Percentiles rank a stretch among this genome's conserved stretches.
Conservation (phyloP, 2,329 filamentous ascomycete species). For the Venturia nashicola region DNA sequence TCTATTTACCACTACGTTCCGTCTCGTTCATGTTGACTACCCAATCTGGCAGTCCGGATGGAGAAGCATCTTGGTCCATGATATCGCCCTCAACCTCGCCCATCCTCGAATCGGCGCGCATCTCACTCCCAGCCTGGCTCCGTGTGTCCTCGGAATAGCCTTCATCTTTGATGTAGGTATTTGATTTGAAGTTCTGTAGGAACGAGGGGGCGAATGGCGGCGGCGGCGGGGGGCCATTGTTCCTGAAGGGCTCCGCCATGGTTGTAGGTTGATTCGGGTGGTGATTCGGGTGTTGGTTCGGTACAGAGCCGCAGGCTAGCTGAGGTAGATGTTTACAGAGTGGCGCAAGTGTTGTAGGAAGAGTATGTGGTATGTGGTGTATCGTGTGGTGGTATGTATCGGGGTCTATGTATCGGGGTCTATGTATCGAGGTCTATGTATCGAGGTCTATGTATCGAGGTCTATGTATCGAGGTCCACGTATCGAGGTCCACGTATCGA, state of each 20-base stretch:
- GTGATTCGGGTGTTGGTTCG: too few relatives aligned
- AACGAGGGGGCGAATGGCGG: slow-evolving; percentile 1
- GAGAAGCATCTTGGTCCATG: slow-evolving; percentile 20
- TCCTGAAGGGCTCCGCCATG: slow-evolving; percentile 4
- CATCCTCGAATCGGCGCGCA: slow-evolving; percentile 23
- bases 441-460: too few relatives aligned
- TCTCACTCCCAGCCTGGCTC: slow-evolving; percentile 33
- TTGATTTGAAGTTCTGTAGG: slow-evolving; percentile 5
- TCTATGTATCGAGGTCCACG: too few relatives aligned
- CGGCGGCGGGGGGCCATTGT: neutral
- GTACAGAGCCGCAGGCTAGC: neutral
- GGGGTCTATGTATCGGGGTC: too few relatives aligned
- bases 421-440: too few relatives aligned
- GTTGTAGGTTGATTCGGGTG: neutral
- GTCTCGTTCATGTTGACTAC: slow-evolving; percentile 41
- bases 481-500: too few relatives aligned
- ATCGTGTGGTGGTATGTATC: neutral
- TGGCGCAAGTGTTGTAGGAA: neutral
- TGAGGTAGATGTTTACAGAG: neutral
- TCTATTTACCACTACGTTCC: slow-evolving; percentile 40
- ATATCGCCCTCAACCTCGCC: slow-evolving; percentile 10
- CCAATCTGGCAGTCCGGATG: slow-evolving; percentile 37
- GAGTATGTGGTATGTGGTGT: neutral
- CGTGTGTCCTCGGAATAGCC: slow-evolving; percentile 71
- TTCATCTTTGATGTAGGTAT: slow-evolving; percentile 48